Evolutionary conservation across 2,329 filamentous ascomycete genomes (phyloP).

Genomic region (Trichoderma hamatum): DNA sequence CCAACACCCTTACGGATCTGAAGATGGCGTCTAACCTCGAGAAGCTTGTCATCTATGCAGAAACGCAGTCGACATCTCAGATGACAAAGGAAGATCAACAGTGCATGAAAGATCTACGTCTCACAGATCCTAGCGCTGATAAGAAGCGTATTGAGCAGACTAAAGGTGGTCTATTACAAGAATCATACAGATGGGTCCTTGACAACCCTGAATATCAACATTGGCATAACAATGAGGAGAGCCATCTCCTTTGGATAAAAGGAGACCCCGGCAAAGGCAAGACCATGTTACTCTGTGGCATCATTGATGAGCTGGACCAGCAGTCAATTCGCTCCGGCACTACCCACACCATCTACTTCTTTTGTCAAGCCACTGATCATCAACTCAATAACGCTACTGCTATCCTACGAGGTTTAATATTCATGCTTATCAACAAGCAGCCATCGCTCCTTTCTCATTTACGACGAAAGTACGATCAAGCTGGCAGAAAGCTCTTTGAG

Average conservation of each 20-base stretch:
- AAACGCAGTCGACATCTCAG: constrained; percentile 21
- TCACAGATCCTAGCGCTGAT: constrained; percentile 38
- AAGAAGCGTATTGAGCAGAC: constrained; percentile 41
- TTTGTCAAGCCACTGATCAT: constrained; percentile 32
- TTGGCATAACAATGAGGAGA: constrained; percentile 25
- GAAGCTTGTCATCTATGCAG: constrained; percentile 20
- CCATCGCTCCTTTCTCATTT: constrained; percentile 42
- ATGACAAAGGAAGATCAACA: constrained; percentile 29
- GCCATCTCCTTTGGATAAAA: constrained; percentile 43
- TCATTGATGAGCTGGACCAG: constrained; percentile 34
- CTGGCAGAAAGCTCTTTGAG: constrained; percentile 44
- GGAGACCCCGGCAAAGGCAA: constrained; percentile 49
- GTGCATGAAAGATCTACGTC: constrained; percentile 32
- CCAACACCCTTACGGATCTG: constrained; percentile 24
- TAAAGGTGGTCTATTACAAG: constrained; percentile 41
- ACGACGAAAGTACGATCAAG: constrained; percentile 39
- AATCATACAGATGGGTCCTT: constrained; percentile 43
- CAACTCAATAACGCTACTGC: constrained; percentile 44
- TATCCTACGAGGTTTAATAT: constrained; percentile 49
- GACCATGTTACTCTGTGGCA: constrained; percentile 47
- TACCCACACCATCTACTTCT: constrained; percentile 27
- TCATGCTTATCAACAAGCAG: constrained; percentile 42
- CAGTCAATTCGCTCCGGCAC: not conserved
- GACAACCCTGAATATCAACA: constrained; percentile 33
- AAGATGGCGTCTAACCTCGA: constrained; percentile 25